Conservation (phyloP, 106 monocot genomes). For the Dioscorea zingiberensis region DNA sequence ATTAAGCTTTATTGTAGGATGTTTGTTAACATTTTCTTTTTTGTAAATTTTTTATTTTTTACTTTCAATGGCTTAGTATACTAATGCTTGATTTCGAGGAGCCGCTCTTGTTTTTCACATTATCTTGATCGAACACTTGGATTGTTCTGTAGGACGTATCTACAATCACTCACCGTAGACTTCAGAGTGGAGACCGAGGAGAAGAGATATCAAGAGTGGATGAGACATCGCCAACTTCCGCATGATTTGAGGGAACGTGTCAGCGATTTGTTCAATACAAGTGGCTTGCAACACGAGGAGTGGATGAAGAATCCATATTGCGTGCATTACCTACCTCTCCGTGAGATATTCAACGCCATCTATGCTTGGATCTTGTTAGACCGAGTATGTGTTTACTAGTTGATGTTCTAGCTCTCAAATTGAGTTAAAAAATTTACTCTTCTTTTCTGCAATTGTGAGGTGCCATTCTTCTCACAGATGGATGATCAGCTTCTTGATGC, state of each 20-base stretch:
- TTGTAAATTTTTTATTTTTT: background rate
- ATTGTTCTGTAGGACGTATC: conserved; percentile 48
- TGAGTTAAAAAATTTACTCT: background rate
- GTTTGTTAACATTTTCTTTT: background rate
- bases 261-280: conserved; percentile 72
- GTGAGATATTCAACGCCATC: conserved; percentile 78
- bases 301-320: conserved; percentile 62
- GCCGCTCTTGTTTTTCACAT: too few relatives aligned
- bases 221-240: conserved; percentile 87
- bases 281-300: conserved; percentile 84
- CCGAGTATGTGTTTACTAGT: conserved; percentile 44
- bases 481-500: conserved; percentile 79
- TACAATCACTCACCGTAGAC: conserved; percentile 76
- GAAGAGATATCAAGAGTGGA: conserved; percentile 92
- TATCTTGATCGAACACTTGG: background rate
- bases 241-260: conserved; percentile 50
- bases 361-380: conserved; percentile 82
- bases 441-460: conserved; percentile 24
- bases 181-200: conserved; percentile 82
- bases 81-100: too few relatives aligned
- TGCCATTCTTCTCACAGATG: conserved; percentile 88
- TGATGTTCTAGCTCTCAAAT: background rate
- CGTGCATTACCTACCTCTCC: conserved; percentile 64
- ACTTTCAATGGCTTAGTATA: background rate
- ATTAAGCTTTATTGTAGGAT: background rate